Conservation (phyloP, 2,329 filamentous ascomycete species). For the Pyrenophora graminea region DNA sequence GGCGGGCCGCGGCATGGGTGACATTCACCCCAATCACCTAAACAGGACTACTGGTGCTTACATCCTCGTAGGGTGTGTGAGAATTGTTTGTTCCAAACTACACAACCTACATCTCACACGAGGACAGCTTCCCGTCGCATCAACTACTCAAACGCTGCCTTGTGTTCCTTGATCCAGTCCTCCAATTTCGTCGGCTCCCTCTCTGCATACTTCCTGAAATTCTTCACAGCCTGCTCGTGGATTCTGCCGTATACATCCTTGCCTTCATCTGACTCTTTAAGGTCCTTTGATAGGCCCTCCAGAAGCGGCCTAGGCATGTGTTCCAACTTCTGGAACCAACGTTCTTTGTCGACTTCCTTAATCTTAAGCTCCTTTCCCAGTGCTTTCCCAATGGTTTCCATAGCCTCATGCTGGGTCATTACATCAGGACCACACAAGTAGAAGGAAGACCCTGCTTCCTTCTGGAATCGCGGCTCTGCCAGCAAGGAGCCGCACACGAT, state of each 20-base stretch:
- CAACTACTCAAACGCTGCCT: background rate
- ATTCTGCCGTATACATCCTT: constrained; percentile 25
- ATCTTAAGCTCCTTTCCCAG: constrained; percentile 8
- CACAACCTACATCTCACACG: background rate
- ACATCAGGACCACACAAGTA: constrained; percentile 46
- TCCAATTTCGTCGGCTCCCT: constrained; percentile 8
- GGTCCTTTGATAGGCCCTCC: background rate
- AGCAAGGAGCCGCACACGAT: constrained; percentile 49
- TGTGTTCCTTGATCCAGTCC: constrained; percentile 10
- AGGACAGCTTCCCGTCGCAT: background rate
- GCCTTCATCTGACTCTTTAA: constrained; percentile 64
- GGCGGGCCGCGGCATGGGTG: background rate
- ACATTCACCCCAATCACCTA: background rate
- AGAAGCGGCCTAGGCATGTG: constrained; percentile 5
- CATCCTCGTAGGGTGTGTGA: no score
- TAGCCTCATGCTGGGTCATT: constrained; percentile 22
- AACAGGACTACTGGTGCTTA: no score
- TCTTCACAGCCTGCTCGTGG: constrained; percentile 28
- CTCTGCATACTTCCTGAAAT: constrained; percentile 9
- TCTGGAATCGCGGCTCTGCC: constrained; percentile 30
- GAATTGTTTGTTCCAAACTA: no score
- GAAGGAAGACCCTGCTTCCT: constrained; percentile 35
- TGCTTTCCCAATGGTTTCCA: constrained; percentile 2
- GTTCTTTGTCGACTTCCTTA: constrained; percentile 4
- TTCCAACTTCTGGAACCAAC: background rate